Conservation (phyloP, 345 rosid genomes). For the Sisymbrium irio region DNA sequence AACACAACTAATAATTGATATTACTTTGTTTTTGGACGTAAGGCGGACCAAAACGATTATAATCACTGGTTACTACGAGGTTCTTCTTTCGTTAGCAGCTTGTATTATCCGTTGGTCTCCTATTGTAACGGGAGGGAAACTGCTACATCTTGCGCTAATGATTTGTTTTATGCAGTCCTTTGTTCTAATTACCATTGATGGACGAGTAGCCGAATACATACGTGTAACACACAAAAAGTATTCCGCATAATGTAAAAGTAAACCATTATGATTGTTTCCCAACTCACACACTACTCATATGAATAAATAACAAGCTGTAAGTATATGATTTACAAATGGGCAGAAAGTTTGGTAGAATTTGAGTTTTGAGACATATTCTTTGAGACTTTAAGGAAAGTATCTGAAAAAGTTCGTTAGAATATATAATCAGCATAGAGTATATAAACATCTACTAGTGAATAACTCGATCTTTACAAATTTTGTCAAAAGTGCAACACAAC, state of each 20-base stretch:
- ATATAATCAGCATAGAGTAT: background rate
- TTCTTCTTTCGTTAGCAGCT: background rate
- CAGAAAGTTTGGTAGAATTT: background rate
- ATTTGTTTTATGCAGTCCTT: background rate
- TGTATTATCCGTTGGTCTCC: background rate
- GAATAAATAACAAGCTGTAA: background rate
- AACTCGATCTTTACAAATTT: background rate
- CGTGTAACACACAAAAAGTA: background rate
- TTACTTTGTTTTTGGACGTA: background rate
- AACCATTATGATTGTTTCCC: background rate
- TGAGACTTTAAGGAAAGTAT: background rate
- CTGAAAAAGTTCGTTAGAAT: background rate
- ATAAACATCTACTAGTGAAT: background rate
- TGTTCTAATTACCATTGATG: background rate
- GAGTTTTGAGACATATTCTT: background rate
- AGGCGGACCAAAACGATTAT: background rate
- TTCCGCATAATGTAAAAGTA: background rate
- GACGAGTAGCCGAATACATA: background rate
- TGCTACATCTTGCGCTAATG: background rate
- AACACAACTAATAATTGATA: background rate
- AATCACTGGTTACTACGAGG: background rate
- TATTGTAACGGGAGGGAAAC: background rate
- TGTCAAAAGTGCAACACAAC: background rate
- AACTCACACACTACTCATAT: background rate
- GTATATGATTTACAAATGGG: background rate